Evolutionary conservation across 306 rosid species (phyloP).

Genomic region (Ammopiptanthus mongolicus): DNA sequence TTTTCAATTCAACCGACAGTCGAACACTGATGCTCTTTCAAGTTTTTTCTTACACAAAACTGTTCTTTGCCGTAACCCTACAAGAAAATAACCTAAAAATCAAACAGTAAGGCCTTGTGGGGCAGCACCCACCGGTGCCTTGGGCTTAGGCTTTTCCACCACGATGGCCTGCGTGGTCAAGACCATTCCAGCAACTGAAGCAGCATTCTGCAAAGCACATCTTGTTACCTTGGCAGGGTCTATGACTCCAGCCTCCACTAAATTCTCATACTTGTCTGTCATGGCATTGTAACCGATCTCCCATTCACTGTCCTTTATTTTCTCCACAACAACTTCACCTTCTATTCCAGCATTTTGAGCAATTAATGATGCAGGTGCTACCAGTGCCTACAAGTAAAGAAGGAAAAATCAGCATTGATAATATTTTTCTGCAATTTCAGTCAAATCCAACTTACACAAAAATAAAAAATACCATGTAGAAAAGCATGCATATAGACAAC

Average conservation of each 20-base stretch:
- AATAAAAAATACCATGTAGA: not conserved
- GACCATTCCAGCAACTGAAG: constrained; percentile 99
- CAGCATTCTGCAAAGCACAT: constrained; percentile 91
- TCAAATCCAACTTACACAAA: not conserved
- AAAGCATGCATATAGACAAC: not conserved
- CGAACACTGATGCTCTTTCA: constrained; percentile 6
- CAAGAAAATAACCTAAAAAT: not conserved
- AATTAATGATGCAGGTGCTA: constrained; percentile 87
- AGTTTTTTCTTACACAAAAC: constrained; percentile 32
- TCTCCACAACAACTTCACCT: constrained; percentile 98
- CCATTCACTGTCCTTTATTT: constrained; percentile 69
- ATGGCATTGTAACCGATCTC: constrained; percentile 95
- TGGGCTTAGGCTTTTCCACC: constrained; percentile 89
- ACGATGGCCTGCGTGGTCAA: constrained; percentile 97
- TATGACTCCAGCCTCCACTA: constrained; percentile 86
- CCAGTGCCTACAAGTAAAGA: constrained; percentile 52
- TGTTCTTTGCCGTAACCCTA: constrained; percentile 23
- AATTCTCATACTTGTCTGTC: constrained; percentile 85
- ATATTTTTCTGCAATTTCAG: not conserved
- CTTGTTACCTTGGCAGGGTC: constrained; percentile 97
- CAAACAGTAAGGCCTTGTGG: constrained; percentile 75
- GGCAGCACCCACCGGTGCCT: constrained; percentile 46
- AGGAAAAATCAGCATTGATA: not conserved
- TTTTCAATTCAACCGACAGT: constrained; percentile 7
- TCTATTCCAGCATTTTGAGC: constrained; percentile 97